A percentile compares a stretch with the other conserved stretches of the same genome.
Evolutionary conservation across 176 grass and related monocot species (phyloP).

Genomic region (Carex cristatella): DNA sequence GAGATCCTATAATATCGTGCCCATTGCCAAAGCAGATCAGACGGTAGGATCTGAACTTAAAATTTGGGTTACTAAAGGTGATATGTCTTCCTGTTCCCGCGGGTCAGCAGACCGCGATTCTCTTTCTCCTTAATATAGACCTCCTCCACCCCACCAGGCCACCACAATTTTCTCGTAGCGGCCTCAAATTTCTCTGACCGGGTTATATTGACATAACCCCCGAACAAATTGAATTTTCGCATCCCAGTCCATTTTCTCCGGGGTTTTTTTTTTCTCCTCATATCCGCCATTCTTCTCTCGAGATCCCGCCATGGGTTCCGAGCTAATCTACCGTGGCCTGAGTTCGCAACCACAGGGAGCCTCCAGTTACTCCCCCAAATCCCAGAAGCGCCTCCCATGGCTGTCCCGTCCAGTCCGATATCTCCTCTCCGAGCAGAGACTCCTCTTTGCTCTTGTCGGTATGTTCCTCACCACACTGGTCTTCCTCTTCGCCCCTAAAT

Average conservation of each 20-base stretch:
- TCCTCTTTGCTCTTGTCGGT: slow-evolving; percentile 47
- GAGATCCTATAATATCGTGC: too few species aligned
- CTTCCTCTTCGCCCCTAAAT: slow-evolving; percentile 29
- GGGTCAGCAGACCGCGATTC: background rate
- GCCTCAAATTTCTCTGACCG: background rate
- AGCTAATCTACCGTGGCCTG: slow-evolving; percentile 52
- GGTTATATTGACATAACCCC: background rate
- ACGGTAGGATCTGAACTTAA: too few species aligned
- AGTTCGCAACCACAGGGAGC: slow-evolving; percentile 14
- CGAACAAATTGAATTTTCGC: background rate
- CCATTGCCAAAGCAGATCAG: too few species aligned
- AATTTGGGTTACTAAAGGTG: too few species aligned
- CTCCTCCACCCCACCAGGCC: background rate
- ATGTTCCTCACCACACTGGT: slow-evolving; percentile 44
- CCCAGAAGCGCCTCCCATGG: slow-evolving; percentile 25
- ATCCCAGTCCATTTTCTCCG: background rate
- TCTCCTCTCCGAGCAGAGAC: slow-evolving; percentile 57
- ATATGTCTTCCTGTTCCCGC: background rate
- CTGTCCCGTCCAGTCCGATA: slow-evolving; percentile 31
- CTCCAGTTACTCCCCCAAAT: slow-evolving; percentile 34
- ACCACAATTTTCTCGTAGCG: background rate
- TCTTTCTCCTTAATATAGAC: slow-evolving; percentile 39
- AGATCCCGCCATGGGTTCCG: slow-evolving; percentile 37
- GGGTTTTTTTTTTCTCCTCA: background rate
- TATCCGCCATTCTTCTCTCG: background rate